Conservation (phyloP, 73 alveolate genomes). For the Stentor coeruleus region DNA sequence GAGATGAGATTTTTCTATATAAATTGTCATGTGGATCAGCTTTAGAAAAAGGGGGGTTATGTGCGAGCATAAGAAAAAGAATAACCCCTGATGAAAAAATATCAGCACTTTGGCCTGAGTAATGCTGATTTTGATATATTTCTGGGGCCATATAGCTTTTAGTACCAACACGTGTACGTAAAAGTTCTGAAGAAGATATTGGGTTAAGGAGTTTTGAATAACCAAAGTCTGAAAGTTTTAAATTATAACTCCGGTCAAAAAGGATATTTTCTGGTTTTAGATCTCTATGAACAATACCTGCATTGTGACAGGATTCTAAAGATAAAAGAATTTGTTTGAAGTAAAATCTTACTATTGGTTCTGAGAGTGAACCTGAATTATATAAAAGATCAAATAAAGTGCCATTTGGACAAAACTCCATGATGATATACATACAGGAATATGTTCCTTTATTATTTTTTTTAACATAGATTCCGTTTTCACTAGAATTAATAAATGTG, state of each 20-base stretch:
- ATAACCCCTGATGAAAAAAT: conserved; percentile 55
- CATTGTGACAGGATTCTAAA: conserved; percentile 61
- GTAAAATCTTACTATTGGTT: conserved; percentile 63
- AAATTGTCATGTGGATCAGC: conserved; percentile 51
- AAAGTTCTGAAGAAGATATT: conserved; percentile 44
- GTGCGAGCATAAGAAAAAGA: conserved; percentile 51
- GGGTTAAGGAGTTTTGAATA: conserved; percentile 58
- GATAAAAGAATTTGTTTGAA: conserved; percentile 71
- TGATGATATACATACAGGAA: conserved; percentile 33
- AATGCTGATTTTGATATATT: conserved; percentile 36
- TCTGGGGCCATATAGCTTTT: conserved; percentile 66
- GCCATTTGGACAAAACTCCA: conserved; percentile 87
- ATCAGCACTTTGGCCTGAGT: conserved; percentile 47
- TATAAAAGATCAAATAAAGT: conserved; percentile 77
- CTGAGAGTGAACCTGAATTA: conserved; percentile 71
- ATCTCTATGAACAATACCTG: conserved; percentile 75
- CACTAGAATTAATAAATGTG: conserved; percentile 35
- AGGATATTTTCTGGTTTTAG: conserved; percentile 79
- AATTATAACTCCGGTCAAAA: conserved; percentile 46
- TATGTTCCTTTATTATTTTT: conserved; percentile 29
- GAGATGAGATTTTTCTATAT: conserved; percentile 41
- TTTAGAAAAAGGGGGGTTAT: conserved; percentile 58
- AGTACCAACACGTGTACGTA: conserved; percentile 59
- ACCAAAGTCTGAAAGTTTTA: conserved; percentile 82
- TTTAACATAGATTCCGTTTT: conserved; percentile 38